Conservation (phyloP, 768 basidiomycete genomes). For the Panellus pusillus region DNA sequence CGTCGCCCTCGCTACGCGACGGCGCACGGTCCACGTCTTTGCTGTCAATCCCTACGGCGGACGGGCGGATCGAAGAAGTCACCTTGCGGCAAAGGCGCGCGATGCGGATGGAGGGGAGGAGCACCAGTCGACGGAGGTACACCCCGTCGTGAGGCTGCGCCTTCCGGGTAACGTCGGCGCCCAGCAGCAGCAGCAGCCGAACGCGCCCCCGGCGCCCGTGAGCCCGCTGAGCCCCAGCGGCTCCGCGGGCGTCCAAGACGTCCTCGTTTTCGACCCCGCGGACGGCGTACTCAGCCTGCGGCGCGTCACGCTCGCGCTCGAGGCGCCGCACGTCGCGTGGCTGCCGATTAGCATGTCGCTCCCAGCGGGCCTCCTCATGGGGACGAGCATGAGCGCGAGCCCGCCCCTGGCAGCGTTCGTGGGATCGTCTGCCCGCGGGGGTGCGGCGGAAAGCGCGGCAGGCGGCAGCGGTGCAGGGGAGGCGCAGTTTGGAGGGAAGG, state of each 20-base stretch:
- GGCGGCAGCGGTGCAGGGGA: neutral
- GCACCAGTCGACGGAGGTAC: slow-evolving; percentile 44
- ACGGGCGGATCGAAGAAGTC: slow-evolving; percentile 58
- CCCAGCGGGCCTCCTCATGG: slow-evolving; percentile 48
- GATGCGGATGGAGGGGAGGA: slow-evolving; percentile 25
- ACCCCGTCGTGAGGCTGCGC: slow-evolving; percentile 57
- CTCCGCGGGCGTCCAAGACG: slow-evolving; percentile 56
- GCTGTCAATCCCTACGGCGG: slow-evolving; percentile 79
- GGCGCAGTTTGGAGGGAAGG: slow-evolving; percentile 39
- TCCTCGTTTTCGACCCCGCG: slow-evolving; percentile 65
- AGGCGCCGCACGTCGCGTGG: slow-evolving; percentile 34
- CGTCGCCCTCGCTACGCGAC: slow-evolving; percentile 56
- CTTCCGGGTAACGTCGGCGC: neutral
- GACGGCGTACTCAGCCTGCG: slow-evolving; percentile 57
- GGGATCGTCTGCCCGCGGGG: no score
- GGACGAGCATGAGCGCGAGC: slow-evolving; percentile 40
- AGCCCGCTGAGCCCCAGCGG: neutral
- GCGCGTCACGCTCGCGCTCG: slow-evolving; percentile 43
- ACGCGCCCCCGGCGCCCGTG: slow-evolving; percentile 30
- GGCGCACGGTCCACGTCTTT: slow-evolving; percentile 70
- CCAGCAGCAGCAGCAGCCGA: slow-evolving; percentile 10
- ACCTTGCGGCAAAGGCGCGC: slow-evolving; percentile 56
- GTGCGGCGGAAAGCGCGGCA: no score
- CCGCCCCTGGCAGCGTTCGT: slow-evolving; percentile 54
- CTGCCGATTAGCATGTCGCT: slow-evolving; percentile 52